These are phyloP conservation scores for Daedaleopsis nitida DNA, from an alignment of 768 basidiomycete species.

Conservation along the genomic window DNA sequence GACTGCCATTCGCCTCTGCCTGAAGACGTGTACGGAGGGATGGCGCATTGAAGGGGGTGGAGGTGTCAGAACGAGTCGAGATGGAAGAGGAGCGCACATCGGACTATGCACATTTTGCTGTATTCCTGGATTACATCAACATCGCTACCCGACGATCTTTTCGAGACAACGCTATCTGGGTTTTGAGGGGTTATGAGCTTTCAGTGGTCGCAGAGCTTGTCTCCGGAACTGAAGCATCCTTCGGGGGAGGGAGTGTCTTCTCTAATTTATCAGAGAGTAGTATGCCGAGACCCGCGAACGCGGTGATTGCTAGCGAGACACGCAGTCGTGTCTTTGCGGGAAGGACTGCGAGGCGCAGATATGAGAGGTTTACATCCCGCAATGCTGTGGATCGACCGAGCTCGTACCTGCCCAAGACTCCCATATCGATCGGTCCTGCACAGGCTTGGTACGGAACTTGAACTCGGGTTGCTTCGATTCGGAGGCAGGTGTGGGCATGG, in stretches of 20 bases:
- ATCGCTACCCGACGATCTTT: slow-evolving; percentile 12
- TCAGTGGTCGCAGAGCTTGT: background rate
- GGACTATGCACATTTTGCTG: slow-evolving; percentile 12
- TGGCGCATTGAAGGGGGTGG: slow-evolving; percentile 4
- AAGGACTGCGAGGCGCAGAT: slow-evolving; percentile 24
- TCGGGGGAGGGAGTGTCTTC: slow-evolving; percentile 23
- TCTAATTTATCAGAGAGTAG: slow-evolving; percentile 35
- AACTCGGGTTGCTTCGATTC: slow-evolving; percentile 11
- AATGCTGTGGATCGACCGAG: background rate
- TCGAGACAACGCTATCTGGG: background rate
- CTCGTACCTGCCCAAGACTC: slow-evolving; percentile 30
- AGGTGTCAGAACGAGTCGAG: background rate
- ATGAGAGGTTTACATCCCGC: background rate
- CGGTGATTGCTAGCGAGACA: slow-evolving; percentile 35
- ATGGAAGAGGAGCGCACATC: slow-evolving; percentile 4
- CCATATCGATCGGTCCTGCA: slow-evolving; percentile 24
- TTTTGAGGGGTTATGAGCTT: background rate
- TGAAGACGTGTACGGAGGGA: slow-evolving; percentile 21
- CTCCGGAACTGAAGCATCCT: background rate
- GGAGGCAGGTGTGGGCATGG: slow-evolving; percentile 2
- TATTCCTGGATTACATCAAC: slow-evolving; percentile 9
- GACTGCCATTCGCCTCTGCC: slow-evolving; percentile 12
- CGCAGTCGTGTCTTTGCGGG: slow-evolving; percentile 35
- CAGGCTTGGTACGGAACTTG: slow-evolving; percentile 24
- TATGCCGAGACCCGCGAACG: slow-evolving; percentile 32